A percentile compares a stretch with the other conserved stretches of the same genome.
phyloP scores from a whole-genome alignment of 768 basidiomycete species.

The Neoboletus magnificus region DNA sequence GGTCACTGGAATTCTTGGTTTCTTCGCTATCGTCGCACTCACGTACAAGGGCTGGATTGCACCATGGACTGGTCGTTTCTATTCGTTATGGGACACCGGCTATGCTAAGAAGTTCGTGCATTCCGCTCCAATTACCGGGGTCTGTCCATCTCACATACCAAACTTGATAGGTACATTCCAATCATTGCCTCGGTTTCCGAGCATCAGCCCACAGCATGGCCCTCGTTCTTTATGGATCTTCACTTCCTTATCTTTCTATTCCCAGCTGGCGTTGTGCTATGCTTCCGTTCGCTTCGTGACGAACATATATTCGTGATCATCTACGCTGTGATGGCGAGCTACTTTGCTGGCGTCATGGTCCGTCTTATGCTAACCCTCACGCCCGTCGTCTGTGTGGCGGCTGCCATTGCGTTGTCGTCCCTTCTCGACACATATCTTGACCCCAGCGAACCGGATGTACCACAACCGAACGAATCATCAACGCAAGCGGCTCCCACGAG shows the following conservation, averaged over 20 bases:
- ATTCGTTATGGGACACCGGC: constrained; percentile 98
- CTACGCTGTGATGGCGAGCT: constrained; percentile 92
- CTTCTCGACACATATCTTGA: constrained; percentile 90
- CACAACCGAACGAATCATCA: constrained; percentile 7
- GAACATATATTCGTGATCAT: constrained; percentile 99
- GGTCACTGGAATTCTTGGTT: constrained; percentile 66
- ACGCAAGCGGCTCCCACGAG: not conserved
- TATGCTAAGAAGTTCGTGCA: constrained; percentile 89
- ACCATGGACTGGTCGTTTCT: constrained; percentile 99
- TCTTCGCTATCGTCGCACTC: constrained; percentile 68
- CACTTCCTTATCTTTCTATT: constrained; percentile 97
- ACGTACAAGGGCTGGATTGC: constrained; percentile 96
- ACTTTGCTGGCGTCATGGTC: constrained; percentile 99
- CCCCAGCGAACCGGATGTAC: constrained; percentile 60
- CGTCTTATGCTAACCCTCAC: constrained; percentile 97
- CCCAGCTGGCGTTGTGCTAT: constrained; percentile 92
- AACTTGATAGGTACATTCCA: constrained; percentile 69
- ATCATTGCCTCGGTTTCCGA: constrained; percentile 99
- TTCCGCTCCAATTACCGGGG: not conserved
- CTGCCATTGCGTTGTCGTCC: constrained; percentile 86
- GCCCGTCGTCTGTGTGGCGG: constrained; percentile 91
- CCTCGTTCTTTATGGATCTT: constrained; percentile 99
- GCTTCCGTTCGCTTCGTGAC: constrained; percentile 92
- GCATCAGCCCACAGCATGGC: constrained; percentile 99
- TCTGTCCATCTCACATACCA: not conserved